These are phyloP conservation scores for Podochytrium sp. DNA, from an alignment of 192 early-diverging fungal genomes.

Conservation along the genomic window DNA sequence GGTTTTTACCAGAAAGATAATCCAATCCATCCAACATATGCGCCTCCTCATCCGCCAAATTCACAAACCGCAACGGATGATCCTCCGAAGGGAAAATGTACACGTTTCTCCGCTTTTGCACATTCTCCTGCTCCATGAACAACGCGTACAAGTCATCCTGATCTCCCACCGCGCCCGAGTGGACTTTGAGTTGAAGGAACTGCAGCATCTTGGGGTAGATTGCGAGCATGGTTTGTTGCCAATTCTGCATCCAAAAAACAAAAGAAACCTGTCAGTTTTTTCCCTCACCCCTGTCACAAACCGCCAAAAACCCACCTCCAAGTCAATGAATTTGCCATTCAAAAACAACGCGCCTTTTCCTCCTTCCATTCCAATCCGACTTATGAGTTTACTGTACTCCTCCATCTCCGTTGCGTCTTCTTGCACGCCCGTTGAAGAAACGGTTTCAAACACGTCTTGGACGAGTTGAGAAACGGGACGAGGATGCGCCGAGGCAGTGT, in stretches of 20 bases:
- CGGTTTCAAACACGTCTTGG: constrained; percentile 12
- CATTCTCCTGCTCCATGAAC: constrained; percentile 66
- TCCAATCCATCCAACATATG: neutral
- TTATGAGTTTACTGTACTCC: constrained; percentile 1
- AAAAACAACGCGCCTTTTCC: constrained; percentile 63
- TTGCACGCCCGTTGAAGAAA: neutral
- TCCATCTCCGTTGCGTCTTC: neutral
- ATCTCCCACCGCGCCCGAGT: constrained; percentile 55
- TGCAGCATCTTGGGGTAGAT: constrained; percentile 58
- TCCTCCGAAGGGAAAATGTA: constrained; percentile 59
- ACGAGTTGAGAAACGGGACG: neutral
- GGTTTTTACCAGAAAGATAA: constrained; percentile 19
- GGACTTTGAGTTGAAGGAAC: constrained; percentile 50
- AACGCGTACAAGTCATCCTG: constrained; percentile 69
- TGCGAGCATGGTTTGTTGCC: constrained; percentile 56
- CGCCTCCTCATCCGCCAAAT: neutral
- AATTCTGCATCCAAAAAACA: constrained; percentile 33
- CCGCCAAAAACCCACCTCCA: constrained; percentile 50
- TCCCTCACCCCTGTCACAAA: neutral
- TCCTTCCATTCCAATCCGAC: constrained; percentile 27
- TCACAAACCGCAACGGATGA: constrained; percentile 19
- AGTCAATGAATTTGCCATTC: constrained; percentile 77
- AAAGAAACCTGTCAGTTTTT: constrained; percentile 13
- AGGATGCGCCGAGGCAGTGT: too few species aligned
- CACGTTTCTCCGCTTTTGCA: constrained; percentile 66